Evolutionary conservation across 176 grass and related monocot species (phyloP).

Genomic region (Lolium rigidum): DNA sequence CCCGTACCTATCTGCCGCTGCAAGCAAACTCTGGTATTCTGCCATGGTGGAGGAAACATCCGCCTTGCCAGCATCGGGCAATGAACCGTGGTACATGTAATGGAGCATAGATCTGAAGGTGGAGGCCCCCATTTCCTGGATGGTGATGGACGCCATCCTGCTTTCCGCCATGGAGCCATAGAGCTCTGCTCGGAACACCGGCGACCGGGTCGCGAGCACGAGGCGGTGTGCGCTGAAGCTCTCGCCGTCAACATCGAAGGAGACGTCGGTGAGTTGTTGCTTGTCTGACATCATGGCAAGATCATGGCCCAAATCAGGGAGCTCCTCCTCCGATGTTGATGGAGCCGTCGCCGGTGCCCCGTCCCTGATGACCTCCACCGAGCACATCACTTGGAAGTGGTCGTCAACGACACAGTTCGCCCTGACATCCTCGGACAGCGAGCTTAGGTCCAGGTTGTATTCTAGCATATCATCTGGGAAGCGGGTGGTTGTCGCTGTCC

Average conservation of each 20-base stretch:
- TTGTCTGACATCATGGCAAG: not conserved
- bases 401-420: not conserved
- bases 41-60: not conserved
- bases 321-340: not conserved
- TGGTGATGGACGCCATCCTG: not conserved
- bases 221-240: not conserved
- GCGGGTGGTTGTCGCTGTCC: not conserved
- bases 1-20: not conserved
- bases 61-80: not conserved
- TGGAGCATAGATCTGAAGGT: slow-evolving; percentile 10
- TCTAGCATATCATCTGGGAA: not conserved
- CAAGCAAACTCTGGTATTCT: not conserved
- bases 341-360: not conserved
- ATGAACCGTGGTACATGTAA: not conserved
- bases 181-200: not conserved
- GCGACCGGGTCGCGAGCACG: not conserved
- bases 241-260: not conserved
- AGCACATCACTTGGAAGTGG: not conserved
- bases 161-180: not conserved
- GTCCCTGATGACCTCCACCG: not conserved
- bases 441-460: not conserved
- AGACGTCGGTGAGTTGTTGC: not conserved
- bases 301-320: not conserved
- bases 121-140: not conserved
- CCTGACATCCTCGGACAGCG: not conserved